These are phyloP conservation scores for Penicillium sclerotigenum DNA, from an alignment of 2,329 filamentous ascomycete species.

Conservation along the genomic window DNA sequence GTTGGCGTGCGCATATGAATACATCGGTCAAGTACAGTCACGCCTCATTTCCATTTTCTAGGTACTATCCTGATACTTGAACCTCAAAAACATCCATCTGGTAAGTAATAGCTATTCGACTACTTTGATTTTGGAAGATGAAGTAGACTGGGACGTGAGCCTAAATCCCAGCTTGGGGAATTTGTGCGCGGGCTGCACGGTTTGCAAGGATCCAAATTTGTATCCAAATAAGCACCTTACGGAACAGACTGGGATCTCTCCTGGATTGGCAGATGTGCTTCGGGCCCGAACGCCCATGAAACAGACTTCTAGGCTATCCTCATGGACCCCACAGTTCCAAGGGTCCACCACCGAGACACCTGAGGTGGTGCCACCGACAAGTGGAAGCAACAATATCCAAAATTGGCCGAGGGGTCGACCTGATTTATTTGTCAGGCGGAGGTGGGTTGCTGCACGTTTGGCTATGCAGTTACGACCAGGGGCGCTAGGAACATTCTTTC, in stretches of 20 bases:
- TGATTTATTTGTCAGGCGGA: slow-evolving; percentile 36
- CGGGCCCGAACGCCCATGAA: slow-evolving; percentile 33
- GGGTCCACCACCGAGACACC: slow-evolving; percentile 15
- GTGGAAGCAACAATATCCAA: slow-evolving; percentile 18
- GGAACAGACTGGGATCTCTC: slow-evolving; percentile 54
- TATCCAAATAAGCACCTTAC: slow-evolving; percentile 42
- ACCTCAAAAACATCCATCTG: slow-evolving; percentile 31
- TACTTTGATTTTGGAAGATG: slow-evolving; percentile 56
- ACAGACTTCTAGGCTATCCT: slow-evolving; percentile 30
- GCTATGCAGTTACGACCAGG: slow-evolving; percentile 39
- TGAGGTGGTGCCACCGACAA: slow-evolving; percentile 19
- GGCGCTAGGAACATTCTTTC: slow-evolving; percentile 41
- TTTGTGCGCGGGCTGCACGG: slow-evolving; percentile 33
- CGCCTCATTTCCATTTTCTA: background rate
- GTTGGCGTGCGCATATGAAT: slow-evolving; percentile 44
- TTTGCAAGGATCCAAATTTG: slow-evolving; percentile 28
- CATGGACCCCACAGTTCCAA: slow-evolving; percentile 31
- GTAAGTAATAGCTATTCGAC: slow-evolving; percentile 47
- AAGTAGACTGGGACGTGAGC: slow-evolving; percentile 57
- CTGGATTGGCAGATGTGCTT: slow-evolving; percentile 50
- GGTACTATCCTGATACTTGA: background rate
- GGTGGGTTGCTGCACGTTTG: slow-evolving; percentile 37
- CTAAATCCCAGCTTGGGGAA: slow-evolving; percentile 49
- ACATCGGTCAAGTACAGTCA: slow-evolving; percentile 29
- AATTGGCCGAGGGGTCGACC: slow-evolving; percentile 29